phyloP scores from a whole-genome alignment of 306 rosid genomes.

The Macrotyloma uniflorum region DNA sequence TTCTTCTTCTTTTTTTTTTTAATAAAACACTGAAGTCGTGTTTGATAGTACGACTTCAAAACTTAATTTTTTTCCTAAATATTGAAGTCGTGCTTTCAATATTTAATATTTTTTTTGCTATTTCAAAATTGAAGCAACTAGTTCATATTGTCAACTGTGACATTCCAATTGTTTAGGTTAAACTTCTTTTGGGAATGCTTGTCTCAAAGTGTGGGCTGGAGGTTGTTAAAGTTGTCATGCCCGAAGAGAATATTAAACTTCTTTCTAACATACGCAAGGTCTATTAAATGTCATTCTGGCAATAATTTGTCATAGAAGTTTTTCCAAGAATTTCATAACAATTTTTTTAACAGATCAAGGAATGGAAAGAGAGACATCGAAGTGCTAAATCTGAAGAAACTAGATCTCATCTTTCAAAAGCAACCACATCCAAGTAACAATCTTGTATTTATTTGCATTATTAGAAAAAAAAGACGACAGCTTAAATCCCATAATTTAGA shows the following conservation, averaged over 20 bases:
- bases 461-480: neutral
- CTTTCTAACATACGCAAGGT: slow-evolving; percentile 95
- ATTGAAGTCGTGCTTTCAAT: too few species aligned
- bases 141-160: slow-evolving; percentile 15
- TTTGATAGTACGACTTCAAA: too few species aligned
- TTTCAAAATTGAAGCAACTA: slow-evolving; percentile 22
- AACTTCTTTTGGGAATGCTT: slow-evolving; percentile 82
- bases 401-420: slow-evolving; percentile 72
- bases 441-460: slow-evolving; percentile 24
- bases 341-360: slow-evolving; percentile 64
- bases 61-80: too few species aligned
- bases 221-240: slow-evolving; percentile 90
- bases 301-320: neutral
- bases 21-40: too few species aligned
- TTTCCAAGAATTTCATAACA: slow-evolving; percentile 9
- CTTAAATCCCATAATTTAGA: neutral
- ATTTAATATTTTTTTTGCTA: too few species aligned
- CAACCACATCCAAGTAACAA: slow-evolving; percentile 78
- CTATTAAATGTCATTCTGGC: slow-evolving; percentile 17
- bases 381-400: slow-evolving; percentile 68
- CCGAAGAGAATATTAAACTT: slow-evolving; percentile 87
- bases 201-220: slow-evolving; percentile 80
- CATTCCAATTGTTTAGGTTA: slow-evolving; percentile 55
- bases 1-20: too few species aligned
- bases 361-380: slow-evolving; percentile 71